phyloP scores from a whole-genome alignment of 2,329 filamentous ascomycete genomes.

The Paracamarosporium sp. region DNA sequence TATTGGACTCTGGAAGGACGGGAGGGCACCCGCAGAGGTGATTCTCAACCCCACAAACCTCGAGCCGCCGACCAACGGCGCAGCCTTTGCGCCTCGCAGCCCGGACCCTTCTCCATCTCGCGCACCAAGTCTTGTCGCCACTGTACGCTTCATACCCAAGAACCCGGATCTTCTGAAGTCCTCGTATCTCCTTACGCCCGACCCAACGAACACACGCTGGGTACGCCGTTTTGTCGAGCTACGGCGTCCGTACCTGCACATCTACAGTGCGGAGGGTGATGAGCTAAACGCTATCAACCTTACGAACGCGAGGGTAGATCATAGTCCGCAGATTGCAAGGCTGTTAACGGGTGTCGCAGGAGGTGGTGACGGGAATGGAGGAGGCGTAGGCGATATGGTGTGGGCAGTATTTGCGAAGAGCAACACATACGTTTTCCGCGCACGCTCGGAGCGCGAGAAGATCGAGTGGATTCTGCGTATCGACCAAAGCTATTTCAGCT shows the following conservation, averaged over 20 bases:
- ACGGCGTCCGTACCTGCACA: conserved; percentile 86
- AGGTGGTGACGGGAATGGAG: conserved; percentile 10
- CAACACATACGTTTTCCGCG: conserved; percentile 94
- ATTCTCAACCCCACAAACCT: conserved; percentile 62
- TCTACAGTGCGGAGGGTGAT: conserved; percentile 87
- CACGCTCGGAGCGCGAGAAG: conserved; percentile 87
- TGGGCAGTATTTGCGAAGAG: conserved; percentile 95
- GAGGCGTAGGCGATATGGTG: conserved; percentile 61
- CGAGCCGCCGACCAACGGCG: conserved; percentile 71
- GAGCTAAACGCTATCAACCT: conserved; percentile 90
- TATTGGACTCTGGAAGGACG: conserved; percentile 68
- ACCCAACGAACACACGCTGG: conserved; percentile 83
- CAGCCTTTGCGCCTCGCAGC: conserved; percentile 47
- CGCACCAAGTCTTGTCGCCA: conserved; percentile 73
- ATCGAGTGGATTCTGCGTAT: conserved; percentile 97
- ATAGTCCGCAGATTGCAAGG: conserved; percentile 84
- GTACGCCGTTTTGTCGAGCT: conserved; percentile 92
- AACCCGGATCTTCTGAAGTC: conserved; percentile 77
- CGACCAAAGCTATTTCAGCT: conserved; percentile 75
- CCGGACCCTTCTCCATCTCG: conserved; percentile 10
- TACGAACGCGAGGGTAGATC: conserved; percentile 88
- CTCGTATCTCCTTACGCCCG: conserved; percentile 86
- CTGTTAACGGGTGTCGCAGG: conserved; percentile 63
- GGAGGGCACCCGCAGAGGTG: conserved; percentile 51
- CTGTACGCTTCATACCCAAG: conserved; percentile 78